Conservation (phyloP, 1,139 yeast genomes). For the Zygotorulaspora mrakii region DNA sequence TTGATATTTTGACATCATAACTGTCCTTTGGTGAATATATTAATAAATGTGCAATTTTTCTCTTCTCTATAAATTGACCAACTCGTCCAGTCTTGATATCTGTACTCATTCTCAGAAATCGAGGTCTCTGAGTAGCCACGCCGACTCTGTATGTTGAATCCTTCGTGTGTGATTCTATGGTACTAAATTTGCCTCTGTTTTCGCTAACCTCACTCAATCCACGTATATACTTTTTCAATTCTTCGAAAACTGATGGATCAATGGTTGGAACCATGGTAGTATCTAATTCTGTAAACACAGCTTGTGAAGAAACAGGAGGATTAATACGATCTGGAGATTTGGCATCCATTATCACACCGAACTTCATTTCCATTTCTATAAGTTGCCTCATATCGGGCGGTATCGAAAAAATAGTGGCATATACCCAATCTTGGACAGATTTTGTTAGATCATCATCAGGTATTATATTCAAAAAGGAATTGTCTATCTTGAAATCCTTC, state of each 20-base stretch:
- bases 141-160: conserved; percentile 43
- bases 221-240: conserved; percentile 53
- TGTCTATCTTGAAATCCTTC: conserved; percentile 35
- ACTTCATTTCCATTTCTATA: conserved; percentile 78
- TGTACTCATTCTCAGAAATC: conserved; percentile 58
- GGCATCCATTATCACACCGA: conserved; percentile 73
- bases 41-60: conserved; percentile 64
- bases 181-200: conserved; percentile 43
- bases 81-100: conserved; percentile 66
- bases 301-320: conserved; percentile 73
- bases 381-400: conserved; percentile 55
- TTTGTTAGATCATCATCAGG: conserved; percentile 83
- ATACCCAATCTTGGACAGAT: conserved; percentile 84
- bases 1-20: conserved; percentile 71
- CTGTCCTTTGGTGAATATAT: conserved; percentile 72
- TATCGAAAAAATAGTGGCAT: conserved; percentile 68
- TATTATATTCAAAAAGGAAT: conserved; percentile 62
- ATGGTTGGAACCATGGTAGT: conserved; percentile 68
- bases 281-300: conserved; percentile 53
- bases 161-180: conserved; percentile 39
- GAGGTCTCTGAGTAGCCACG: conserved; percentile 46
- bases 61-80: conserved; percentile 65
- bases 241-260: conserved; percentile 62
- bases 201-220: conserved; percentile 49
- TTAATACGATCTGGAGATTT: conserved; percentile 51